phyloP scores from a whole-genome alignment of 2,329 filamentous ascomycete genomes.

The Aureobasidium pullulans region DNA sequence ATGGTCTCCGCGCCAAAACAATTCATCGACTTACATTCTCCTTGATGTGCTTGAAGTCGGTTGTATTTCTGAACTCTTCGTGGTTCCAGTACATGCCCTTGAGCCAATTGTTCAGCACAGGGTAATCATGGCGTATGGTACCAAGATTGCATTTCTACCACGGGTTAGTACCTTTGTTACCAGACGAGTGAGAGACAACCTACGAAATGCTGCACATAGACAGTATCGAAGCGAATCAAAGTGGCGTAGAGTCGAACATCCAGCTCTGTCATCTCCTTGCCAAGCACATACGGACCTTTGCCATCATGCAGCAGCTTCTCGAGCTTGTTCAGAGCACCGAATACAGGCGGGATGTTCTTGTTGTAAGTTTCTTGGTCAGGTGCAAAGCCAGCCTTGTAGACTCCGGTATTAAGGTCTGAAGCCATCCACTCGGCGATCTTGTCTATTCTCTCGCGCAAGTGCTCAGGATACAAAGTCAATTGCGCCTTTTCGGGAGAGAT shows the following conservation, averaged over 20 bases:
- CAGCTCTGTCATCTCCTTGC: slow-evolving; percentile 49
- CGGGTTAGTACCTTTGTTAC: background rate
- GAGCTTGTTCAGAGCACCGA: slow-evolving; percentile 53
- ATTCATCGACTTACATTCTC: slow-evolving; percentile 44
- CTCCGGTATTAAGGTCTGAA: slow-evolving; percentile 50
- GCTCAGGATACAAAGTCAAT: slow-evolving; percentile 47
- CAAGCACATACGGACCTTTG: slow-evolving; percentile 51
- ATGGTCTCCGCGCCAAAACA: slow-evolving; percentile 8
- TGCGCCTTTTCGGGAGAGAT: slow-evolving; percentile 34
- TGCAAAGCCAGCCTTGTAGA: slow-evolving; percentile 55
- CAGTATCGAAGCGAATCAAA: slow-evolving; percentile 51
- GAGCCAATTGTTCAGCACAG: slow-evolving; percentile 54
- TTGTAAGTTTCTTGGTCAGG: slow-evolving; percentile 49
- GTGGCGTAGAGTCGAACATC: slow-evolving; percentile 53
- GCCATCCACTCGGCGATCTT: slow-evolving; percentile 47
- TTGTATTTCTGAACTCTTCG: slow-evolving; percentile 49
- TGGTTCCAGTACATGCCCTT: slow-evolving; percentile 51
- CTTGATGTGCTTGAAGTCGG: slow-evolving; percentile 61
- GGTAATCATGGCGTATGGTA: slow-evolving; percentile 51
- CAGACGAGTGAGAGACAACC: background rate
- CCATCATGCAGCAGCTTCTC: slow-evolving; percentile 42
- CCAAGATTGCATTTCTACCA: slow-evolving; percentile 52
- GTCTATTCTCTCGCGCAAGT: slow-evolving; percentile 46
- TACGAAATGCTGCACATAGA: slow-evolving; percentile 57
- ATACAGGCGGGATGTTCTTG: slow-evolving; percentile 46